Evolutionary conservation across 73 alveolate genomes (phyloP).

Genomic region (Paramecium caudatum): DNA sequence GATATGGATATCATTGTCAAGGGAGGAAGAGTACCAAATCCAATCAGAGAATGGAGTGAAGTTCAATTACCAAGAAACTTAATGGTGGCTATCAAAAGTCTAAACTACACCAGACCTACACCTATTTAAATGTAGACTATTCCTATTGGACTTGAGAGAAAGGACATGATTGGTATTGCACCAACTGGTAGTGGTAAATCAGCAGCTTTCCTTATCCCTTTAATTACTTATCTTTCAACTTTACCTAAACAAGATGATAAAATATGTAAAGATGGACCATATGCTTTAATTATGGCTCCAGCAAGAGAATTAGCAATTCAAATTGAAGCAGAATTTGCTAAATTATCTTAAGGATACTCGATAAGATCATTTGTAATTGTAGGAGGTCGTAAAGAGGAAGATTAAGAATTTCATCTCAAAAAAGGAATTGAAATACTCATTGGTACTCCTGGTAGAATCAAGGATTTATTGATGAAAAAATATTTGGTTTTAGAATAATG

Average conservation of each 20-base stretch:
- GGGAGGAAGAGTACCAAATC: slow-evolving; percentile 85
- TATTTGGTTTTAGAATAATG: slow-evolving; percentile 91
- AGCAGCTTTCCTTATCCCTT: slow-evolving; percentile 91
- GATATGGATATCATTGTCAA: slow-evolving; percentile 81
- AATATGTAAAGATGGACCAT: slow-evolving; percentile 91
- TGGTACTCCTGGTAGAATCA: slow-evolving; percentile 98
- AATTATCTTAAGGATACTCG: slow-evolving; percentile 77
- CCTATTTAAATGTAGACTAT: slow-evolving; percentile 72
- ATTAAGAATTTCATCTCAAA: slow-evolving; percentile 87
- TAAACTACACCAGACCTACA: slow-evolving; percentile 70
- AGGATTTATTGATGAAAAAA: slow-evolving; percentile 90
- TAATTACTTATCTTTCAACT: slow-evolving; percentile 81
- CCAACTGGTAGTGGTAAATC: slow-evolving; percentile 98
- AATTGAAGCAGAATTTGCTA: slow-evolving; percentile 86
- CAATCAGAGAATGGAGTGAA: slow-evolving; percentile 85
- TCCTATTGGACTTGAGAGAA: slow-evolving; percentile 79
- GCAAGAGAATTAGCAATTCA: slow-evolving; percentile 97
- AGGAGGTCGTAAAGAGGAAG: slow-evolving; percentile 94
- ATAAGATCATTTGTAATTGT: slow-evolving; percentile 80
- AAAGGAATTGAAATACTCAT: slow-evolving; percentile 94
- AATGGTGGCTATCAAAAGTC: slow-evolving; percentile 48
- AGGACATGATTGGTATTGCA: slow-evolving; percentile 93
- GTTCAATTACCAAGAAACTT: slow-evolving; percentile 74
- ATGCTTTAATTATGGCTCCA: slow-evolving; percentile 95
- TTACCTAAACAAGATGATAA: slow-evolving; percentile 87